These are phyloP conservation scores for Quercus berberidifolia DNA, from an alignment of 306 rosid genomes.

Conservation along the genomic window DNA sequence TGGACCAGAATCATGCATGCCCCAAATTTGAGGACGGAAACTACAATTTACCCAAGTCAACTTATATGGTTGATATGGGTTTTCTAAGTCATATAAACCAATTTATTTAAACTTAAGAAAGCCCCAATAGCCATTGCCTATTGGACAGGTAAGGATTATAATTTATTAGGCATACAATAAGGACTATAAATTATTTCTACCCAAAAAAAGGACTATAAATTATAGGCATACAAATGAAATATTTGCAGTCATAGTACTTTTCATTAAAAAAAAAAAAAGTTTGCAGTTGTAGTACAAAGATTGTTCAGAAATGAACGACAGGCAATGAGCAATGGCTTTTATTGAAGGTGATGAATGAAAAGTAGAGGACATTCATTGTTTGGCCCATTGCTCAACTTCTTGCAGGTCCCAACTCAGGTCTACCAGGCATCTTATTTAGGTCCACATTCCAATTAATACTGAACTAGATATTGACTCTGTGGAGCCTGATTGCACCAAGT, in stretches of 20 bases:
- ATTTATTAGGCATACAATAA: not conserved
- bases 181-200: too few species aligned
- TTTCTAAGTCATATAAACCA: not conserved
- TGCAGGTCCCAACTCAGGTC: not conserved
- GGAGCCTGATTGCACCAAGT: not conserved
- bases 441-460: not conserved
- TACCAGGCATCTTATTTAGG: not conserved
- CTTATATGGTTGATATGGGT: not conserved
- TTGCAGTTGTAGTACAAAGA: not conserved
- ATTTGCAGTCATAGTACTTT: not conserved
- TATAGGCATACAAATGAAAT: not conserved
- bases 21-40: too few species aligned
- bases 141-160: not conserved
- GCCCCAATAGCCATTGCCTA: too few species aligned
- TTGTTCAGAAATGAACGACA: not conserved
- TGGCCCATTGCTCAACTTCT: not conserved
- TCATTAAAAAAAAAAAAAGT: not conserved
- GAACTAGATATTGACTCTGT: not conserved
- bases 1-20: too few species aligned
- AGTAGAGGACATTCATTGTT: not conserved
- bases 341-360: not conserved
- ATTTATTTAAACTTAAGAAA: too few species aligned
- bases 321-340: not conserved
- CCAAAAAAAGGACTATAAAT: too few species aligned
- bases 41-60: too few species aligned